Evolutionary conservation across 2,329 filamentous ascomycete species (phyloP).

Genomic region (Fusarium falciforme): DNA sequence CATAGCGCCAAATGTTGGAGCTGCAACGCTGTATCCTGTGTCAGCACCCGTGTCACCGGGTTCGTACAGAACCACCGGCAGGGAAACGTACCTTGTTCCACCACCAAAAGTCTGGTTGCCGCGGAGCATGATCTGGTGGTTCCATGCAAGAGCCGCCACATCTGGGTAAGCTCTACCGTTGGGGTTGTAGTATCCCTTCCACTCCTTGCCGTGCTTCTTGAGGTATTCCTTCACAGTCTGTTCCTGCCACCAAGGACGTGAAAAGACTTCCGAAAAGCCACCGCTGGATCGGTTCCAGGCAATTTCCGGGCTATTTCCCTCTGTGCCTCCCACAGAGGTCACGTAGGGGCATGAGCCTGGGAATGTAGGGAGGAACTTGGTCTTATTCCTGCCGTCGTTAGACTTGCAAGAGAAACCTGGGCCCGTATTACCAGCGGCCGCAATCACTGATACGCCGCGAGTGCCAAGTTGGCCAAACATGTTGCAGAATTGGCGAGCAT

Average conservation of each 20-base stretch:
- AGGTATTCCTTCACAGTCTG: slow-evolving; percentile 58
- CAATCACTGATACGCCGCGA: slow-evolving; percentile 75
- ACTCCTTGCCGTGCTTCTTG: slow-evolving; percentile 58
- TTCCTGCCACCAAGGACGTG: slow-evolving; percentile 57
- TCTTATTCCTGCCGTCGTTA: slow-evolving; percentile 50
- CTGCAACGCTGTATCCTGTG: slow-evolving; percentile 59
- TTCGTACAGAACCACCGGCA: not conserved
- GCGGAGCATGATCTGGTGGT: slow-evolving; percentile 50
- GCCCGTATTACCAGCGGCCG: slow-evolving; percentile 69
- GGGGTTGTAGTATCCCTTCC: slow-evolving; percentile 58
- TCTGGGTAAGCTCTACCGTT: slow-evolving; percentile 71
- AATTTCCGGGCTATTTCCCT: slow-evolving; percentile 61
- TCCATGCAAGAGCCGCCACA: slow-evolving; percentile 64
- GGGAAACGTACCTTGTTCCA: slow-evolving; percentile 47
- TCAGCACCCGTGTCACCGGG: not conserved
- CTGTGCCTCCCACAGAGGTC: slow-evolving; percentile 71
- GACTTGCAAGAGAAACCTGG: slow-evolving; percentile 51
- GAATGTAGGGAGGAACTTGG: slow-evolving; percentile 50
- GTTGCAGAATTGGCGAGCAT: slow-evolving; percentile 63
- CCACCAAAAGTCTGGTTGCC: slow-evolving; percentile 41
- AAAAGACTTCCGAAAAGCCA: slow-evolving; percentile 62
- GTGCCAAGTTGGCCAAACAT: slow-evolving; percentile 74
- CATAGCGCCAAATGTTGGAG: slow-evolving; percentile 72
- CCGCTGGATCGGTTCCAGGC: slow-evolving; percentile 64
- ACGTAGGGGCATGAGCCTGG: slow-evolving; percentile 67